Percentiles rank a stretch among this genome's conserved stretches.
phyloP scores from a whole-genome alignment of 768 basidiomycete genomes.

The Lentinus brumalis region DNA sequence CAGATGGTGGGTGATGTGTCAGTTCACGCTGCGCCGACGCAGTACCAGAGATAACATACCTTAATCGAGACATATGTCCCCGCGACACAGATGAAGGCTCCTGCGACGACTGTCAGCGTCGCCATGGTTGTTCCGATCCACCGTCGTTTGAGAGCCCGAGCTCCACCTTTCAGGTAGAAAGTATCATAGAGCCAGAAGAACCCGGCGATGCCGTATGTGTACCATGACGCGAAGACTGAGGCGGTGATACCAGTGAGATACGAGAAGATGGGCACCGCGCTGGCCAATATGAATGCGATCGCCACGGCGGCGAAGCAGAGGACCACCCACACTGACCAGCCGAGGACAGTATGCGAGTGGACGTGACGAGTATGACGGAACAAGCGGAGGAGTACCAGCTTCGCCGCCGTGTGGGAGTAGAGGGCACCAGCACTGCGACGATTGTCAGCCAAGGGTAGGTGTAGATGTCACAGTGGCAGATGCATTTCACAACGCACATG shows the following conservation, averaged over 20 bases:
- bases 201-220: slow-evolving; percentile 55
- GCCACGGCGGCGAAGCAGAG: slow-evolving; percentile 44
- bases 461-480: not conserved
- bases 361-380: slow-evolving; percentile 52
- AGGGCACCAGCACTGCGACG: slow-evolving; percentile 44
- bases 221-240: slow-evolving; percentile 58
- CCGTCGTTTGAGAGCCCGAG: slow-evolving; percentile 31
- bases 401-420: slow-evolving; percentile 54
- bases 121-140: slow-evolving; percentile 40
- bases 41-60: slow-evolving; percentile 30
- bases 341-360: slow-evolving; percentile 51
- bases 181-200: slow-evolving; percentile 57
- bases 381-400: slow-evolving; percentile 53
- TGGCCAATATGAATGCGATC: slow-evolving; percentile 48
- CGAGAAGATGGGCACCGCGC: slow-evolving; percentile 56
- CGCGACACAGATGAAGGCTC: slow-evolving; percentile 54
- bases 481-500: slow-evolving; percentile 35
- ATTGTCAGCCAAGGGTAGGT: not conserved
- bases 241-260: slow-evolving; percentile 55
- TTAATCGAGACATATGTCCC: slow-evolving; percentile 56
- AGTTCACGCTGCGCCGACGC: not conserved
- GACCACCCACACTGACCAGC: slow-evolving; percentile 49
- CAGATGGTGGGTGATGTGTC: slow-evolving; percentile 2
- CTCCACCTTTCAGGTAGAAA: slow-evolving; percentile 42
- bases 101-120: slow-evolving; percentile 46